phyloP scores from a whole-genome alignment of 306 rosid genomes.

The Gleditsia sinensis region DNA sequence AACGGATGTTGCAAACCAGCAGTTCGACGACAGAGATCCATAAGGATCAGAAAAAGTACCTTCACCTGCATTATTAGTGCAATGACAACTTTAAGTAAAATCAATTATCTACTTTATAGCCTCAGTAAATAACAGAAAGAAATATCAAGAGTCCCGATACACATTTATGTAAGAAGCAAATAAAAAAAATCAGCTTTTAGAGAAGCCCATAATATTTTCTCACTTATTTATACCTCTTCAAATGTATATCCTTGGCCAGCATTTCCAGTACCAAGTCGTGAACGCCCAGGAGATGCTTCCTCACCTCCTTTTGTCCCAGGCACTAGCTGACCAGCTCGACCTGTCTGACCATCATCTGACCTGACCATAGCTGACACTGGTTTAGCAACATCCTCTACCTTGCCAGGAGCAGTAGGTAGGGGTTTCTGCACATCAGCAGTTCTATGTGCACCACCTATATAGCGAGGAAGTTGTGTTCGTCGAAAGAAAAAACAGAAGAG shows the following conservation, averaged over 20 bases:
- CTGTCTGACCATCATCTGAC: slow-evolving; percentile 74
- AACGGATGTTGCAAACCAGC: slow-evolving; percentile 71
- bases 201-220: slow-evolving; percentile 4
- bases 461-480: slow-evolving; percentile 82
- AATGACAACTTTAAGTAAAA: slow-evolving; percentile 7
- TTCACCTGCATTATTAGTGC: slow-evolving; percentile 64
- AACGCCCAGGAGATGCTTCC: slow-evolving; percentile 75
- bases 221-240: slow-evolving; percentile 70
- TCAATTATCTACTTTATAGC: neutral
- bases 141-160: neutral
- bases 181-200: slow-evolving; percentile 19
- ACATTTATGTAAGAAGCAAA: slow-evolving; percentile 20
- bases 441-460: slow-evolving; percentile 67
- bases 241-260: slow-evolving; percentile 99
- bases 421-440: slow-evolving; percentile 72
- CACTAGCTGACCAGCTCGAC: slow-evolving; percentile 63
- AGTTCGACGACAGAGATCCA: slow-evolving; percentile 90
- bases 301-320: slow-evolving; percentile 78
- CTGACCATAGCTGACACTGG: slow-evolving; percentile 60
- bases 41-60: slow-evolving; percentile 84
- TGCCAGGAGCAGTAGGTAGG: slow-evolving; percentile 70
- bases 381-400: slow-evolving; percentile 80
- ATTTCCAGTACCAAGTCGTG: slow-evolving; percentile 88
- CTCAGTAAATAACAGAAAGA: slow-evolving; percentile 22
- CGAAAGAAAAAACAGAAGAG: slow-evolving; percentile 98